phyloP scores from a whole-genome alignment of 257 asterid genomes.

The Datura wrightii region DNA sequence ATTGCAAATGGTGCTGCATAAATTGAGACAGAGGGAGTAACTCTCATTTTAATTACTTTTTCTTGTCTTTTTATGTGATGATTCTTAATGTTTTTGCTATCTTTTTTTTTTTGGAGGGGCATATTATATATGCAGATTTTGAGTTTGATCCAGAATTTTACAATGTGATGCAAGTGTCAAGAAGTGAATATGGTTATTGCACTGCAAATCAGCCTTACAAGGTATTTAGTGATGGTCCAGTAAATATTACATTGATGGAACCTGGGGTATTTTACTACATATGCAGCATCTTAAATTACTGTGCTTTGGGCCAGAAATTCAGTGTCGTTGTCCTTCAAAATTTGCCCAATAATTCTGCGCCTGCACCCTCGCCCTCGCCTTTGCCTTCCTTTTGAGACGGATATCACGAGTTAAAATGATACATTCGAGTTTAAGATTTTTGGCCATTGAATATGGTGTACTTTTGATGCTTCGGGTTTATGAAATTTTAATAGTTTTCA shows the following conservation, averaged over 20 bases:
- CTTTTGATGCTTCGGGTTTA: background rate
- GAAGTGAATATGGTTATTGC: conserved; percentile 57
- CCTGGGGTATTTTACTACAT: conserved; percentile 61
- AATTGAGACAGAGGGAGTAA: background rate
- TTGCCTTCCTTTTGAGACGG: background rate
- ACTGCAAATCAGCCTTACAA: conserved; percentile 50
- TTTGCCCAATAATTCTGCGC: conserved; percentile 6
- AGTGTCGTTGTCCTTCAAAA: conserved; percentile 44
- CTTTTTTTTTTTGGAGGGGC: background rate
- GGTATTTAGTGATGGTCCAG: conserved; percentile 58
- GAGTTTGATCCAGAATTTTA: conserved; percentile 62
- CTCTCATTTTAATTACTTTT: background rate
- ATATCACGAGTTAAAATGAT: background rate
- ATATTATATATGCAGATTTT: conserved; percentile 51
- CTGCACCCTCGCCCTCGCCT: background rate
- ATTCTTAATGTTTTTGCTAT: background rate
- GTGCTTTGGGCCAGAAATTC: conserved; percentile 62
- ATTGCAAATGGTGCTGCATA: background rate
- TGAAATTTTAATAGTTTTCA: background rate
- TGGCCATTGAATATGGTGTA: background rate
- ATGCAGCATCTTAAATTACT: conserved; percentile 63
- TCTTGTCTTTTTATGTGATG: background rate
- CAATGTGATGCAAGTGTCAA: conserved; percentile 61
- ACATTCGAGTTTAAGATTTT: background rate
- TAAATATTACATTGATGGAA: conserved; percentile 35